Percentiles rank a stretch among this genome's conserved stretches.
Conservation (phyloP, 768 basidiomycete genomes). For the Rickenella mellea region DNA sequence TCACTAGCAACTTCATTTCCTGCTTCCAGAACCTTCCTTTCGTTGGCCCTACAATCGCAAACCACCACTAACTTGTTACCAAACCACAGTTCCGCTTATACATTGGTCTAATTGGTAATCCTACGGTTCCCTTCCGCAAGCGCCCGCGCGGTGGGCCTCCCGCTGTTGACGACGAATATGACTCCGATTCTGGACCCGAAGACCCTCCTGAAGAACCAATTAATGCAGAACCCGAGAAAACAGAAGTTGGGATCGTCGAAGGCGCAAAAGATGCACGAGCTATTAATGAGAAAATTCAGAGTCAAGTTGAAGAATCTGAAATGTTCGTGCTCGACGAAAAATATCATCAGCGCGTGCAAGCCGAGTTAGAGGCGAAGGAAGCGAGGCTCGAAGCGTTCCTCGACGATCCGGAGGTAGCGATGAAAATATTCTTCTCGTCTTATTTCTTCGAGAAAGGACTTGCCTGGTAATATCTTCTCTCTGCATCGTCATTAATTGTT, state of each 20-base stretch:
- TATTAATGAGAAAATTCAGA: slow-evolving; percentile 11
- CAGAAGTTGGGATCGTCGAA: slow-evolving; percentile 11
- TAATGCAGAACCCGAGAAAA: slow-evolving; percentile 22
- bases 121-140: slow-evolving; percentile 24
- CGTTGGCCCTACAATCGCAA: too few species aligned
- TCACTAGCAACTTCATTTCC: too few species aligned
- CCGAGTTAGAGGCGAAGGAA: slow-evolving; percentile 15
- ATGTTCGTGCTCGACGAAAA: slow-evolving; percentile 7
- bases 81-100: slow-evolving; percentile 48
- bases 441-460: slow-evolving; percentile 60
- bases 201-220: slow-evolving; percentile 24
- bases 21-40: too few species aligned
- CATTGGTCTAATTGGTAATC: slow-evolving; percentile 44
- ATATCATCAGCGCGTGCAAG: slow-evolving; percentile 9
- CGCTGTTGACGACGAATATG: slow-evolving; percentile 19
- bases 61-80: neutral
- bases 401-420: slow-evolving; percentile 44
- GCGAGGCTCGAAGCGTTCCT: slow-evolving; percentile 40
- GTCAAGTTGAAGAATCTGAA: slow-evolving; percentile 1
- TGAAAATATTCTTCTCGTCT: slow-evolving; percentile 63
- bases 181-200: slow-evolving; percentile 10
- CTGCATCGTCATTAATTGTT: slow-evolving; percentile 1
- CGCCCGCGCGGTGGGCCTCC: slow-evolving; percentile 17
- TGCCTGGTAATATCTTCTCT: slow-evolving; percentile 41
- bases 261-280: slow-evolving; percentile 11